Evolutionary conservation across 2,329 filamentous ascomycete species (phyloP), one percentile per base, ranked within the genome.

Genomic region (Didymella pomorum): DNA sequence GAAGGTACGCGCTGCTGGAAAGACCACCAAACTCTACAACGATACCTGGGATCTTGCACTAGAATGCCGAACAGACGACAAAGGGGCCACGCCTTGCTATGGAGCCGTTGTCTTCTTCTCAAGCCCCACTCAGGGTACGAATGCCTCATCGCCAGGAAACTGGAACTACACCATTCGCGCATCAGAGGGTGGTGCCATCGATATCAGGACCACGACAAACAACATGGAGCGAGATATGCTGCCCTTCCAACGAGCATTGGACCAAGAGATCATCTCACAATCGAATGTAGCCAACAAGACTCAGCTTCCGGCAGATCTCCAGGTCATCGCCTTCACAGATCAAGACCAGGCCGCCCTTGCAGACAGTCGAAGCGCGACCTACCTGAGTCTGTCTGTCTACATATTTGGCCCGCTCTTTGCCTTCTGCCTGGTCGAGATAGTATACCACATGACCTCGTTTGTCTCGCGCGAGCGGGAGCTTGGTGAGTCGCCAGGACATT

Each of bases 211-310:
- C 29, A 41, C 65, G 10, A 49, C 51, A 3, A 67, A 68, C 37
- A 51, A 50, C 12, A 37, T 48, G 4, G 61, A 72, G 41, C 46
- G 63, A 9, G 62, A 67, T 20, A 52, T 64, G 8, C 52, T 71
- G 10, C 69, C 67, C 2, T 52, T 72, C 5, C 68, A 72, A 45
- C 66, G 52, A 16, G 68, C 67, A 23, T 28, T 72, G n/a, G 67
- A 71, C 21, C 21, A 16, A 9, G 69, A 67, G 20, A 66, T 72
- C 41, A 84, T 86, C 9, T 76, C 75, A 10, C 67, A 85, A 21
- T 82, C 64, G 4, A 51, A 14, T 7, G 33, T 59, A 9, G 48
- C 42, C 18, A 60, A 52, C 26, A 50, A 57, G 2, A 48, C 58
- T 3, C 44, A 50, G 4, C 31, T 63, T 4, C 63, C 62, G 29